A percentile compares a stretch with the other conserved stretches of the same genome.
phyloP scores from a whole-genome alignment of 495 filamentous ascomycete genomes.

The Aspergillus avenaceus region DNA sequence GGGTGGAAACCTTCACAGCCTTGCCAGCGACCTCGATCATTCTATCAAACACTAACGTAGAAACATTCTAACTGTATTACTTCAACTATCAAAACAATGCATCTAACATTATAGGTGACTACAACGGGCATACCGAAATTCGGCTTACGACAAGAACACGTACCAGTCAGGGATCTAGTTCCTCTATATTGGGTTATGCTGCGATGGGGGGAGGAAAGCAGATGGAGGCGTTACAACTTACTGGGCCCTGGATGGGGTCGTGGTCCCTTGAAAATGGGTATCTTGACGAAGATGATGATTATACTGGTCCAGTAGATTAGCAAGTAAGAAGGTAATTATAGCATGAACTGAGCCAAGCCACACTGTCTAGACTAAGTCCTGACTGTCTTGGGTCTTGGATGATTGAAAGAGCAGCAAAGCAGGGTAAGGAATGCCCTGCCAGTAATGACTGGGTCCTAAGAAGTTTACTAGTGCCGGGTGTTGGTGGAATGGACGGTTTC shows the following conservation, averaged over 20 bases:
- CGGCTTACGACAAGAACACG: conserved; percentile 24
- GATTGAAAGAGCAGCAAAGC: not conserved
- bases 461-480: conserved; percentile 1
- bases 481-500: no score
- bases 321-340: not conserved
- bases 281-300: not conserved
- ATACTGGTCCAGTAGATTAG: not conserved
- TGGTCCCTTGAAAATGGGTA: conserved; percentile 4
- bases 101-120: not conserved
- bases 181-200: conserved; percentile 9
- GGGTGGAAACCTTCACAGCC: no score
- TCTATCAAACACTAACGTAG: no score
- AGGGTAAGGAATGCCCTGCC: not conserved
- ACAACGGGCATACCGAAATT: no score
- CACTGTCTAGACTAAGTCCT: not conserved
- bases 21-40: no score
- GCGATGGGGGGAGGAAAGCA: conserved; percentile 3
- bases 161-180: conserved; percentile 18
- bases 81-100: not conserved
- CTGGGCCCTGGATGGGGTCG: conserved; percentile 16
- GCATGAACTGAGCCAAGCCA: not conserved
- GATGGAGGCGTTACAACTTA: conserved; percentile 2
- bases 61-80: not conserved
- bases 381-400: not conserved
- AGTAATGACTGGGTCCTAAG: not conserved